A percentile compares a stretch with the other conserved stretches of the same genome.
Evolutionary conservation across 1,284 basidiomycete genomes (phyloP).

Genomic region (Meripilus lineatus): DNA sequence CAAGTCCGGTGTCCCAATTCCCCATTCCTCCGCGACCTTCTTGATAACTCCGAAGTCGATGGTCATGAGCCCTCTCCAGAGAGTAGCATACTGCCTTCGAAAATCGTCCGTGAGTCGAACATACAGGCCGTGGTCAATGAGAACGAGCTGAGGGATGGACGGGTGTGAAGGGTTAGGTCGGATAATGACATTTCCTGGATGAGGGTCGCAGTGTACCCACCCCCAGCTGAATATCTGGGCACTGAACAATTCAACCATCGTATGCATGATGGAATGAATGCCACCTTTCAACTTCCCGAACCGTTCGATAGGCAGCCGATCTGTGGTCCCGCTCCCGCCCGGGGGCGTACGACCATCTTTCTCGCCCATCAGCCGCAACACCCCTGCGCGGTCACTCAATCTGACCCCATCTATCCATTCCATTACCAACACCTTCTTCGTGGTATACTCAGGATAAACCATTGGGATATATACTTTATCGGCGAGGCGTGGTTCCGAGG

Average conservation of each 20-base stretch:
- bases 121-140: constrained; percentile 88
- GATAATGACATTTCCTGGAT: constrained; percentile 79
- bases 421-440: constrained; percentile 76
- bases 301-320: constrained; percentile 17
- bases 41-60: constrained; percentile 48
- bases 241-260: constrained; percentile 79
- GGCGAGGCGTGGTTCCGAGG: constrained; percentile 58
- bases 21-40: constrained; percentile 66
- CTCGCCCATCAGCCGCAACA: constrained; percentile 57
- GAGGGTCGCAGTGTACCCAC: constrained; percentile 79
- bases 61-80: constrained; percentile 78
- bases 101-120: constrained; percentile 64
- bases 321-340: not conserved
- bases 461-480: constrained; percentile 76
- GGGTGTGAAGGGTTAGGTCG: constrained; percentile 63
- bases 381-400: constrained; percentile 61
- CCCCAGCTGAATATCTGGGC: constrained; percentile 89
- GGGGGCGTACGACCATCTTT: constrained; percentile 10
- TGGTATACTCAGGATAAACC: constrained; percentile 71
- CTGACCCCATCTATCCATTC: constrained; percentile 86
- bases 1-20: constrained; percentile 74
- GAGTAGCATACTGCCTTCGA: constrained; percentile 65
- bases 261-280: constrained; percentile 64
- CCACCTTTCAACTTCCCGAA: constrained; percentile 64
- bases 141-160: constrained; percentile 69